Evolutionary conservation across 1,139 yeast species (phyloP).

Genomic region (Groenewaldozyma sp.): DNA sequence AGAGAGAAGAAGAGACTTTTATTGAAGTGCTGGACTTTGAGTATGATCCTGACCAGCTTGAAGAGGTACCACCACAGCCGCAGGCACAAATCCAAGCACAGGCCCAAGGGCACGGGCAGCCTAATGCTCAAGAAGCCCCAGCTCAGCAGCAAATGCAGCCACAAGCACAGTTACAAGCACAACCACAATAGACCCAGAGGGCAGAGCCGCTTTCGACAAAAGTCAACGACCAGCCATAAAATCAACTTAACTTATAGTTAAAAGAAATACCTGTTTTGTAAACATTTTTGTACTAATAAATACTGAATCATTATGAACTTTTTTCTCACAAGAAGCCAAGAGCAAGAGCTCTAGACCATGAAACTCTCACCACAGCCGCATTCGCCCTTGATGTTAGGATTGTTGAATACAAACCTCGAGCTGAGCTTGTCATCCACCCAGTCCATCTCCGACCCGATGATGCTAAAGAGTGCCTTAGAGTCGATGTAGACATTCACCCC

Average conservation of each 20-base stretch:
- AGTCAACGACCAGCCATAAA: too few relatives aligned
- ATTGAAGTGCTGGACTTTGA: constrained; percentile 85
- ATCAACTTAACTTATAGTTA: too few relatives aligned
- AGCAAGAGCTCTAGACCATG: constrained; percentile 52
- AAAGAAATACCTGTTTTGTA: too few relatives aligned
- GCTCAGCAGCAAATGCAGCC: not conserved
- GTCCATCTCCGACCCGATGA: constrained; percentile 97
- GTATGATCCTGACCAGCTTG: constrained; percentile 23
- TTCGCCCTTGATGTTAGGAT: constrained; percentile 94
- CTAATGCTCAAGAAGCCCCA: constrained; percentile 1
- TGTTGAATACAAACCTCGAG: constrained; percentile 80
- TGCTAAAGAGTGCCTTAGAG: constrained; percentile 89
- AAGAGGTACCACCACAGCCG: not conserved
- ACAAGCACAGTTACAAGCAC: too few relatives aligned
- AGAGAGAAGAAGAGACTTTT: constrained; percentile 54
- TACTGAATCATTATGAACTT: too few relatives aligned
- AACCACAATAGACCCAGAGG: too few relatives aligned
- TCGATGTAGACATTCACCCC: constrained; percentile 90
- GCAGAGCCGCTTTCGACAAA: too few relatives aligned
- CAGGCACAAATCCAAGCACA: too few relatives aligned
- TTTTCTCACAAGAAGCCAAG: not conserved
- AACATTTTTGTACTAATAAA: too few relatives aligned
- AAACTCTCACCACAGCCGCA: constrained; percentile 99
- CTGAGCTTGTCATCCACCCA: constrained; percentile 92
- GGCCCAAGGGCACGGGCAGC: too few relatives aligned